Evolutionary conservation across 805 yeast genomes (phyloP), one percentile per base, ranked within the genome.

Genomic region (Nakazawaea anatomiae): DNA sequence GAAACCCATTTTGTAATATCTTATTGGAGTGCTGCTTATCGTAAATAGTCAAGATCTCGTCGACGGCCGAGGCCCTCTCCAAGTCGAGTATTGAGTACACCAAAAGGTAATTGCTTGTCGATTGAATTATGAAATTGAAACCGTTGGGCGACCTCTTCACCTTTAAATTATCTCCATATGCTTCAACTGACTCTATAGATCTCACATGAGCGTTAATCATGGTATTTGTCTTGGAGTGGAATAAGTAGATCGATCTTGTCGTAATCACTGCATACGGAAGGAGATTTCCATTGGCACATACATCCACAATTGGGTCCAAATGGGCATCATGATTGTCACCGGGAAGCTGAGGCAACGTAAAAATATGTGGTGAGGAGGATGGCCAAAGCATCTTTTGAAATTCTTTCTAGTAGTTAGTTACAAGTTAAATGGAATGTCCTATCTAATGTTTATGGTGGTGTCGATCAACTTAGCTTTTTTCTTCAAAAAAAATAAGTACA

Each of bases 201-300:
- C 87, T 62, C 6, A 68, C 63, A 56, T 79, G 80, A 2, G 71
- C 70, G 8, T 77, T 73, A 4, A 80, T 63, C 1, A 83, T 80
- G 11, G 76, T 64, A 44, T 73, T 64, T 3, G 79, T 76, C 53
- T 64, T 51, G 28, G 55, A 25, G 36, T 44, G 32, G 25, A 46
- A 25, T 12, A 51, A 39, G 39, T 51, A 51, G 5, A 51, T 42
- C 25, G 47, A 46, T 9, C 47, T 30, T n/a, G 35, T 41, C 4
- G 50, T 51, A 35, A 51, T 46, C 39, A 51, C 50, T 11, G 47
- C 44, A 42, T 51, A 51, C 10, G 53, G 51, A 30, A 46, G 14
- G 31, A 39, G 47, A 25, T 29, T 28, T 18, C 25, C 32, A 35
- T 27, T 40, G 39, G 47, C 52, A 43, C 66, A 61, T 12, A 69